Evolutionary conservation across 202 grass and related monocot genomes (phyloP), one percentile per base, ranked within the genome.

Genomic region (Setaria italica): DNA sequence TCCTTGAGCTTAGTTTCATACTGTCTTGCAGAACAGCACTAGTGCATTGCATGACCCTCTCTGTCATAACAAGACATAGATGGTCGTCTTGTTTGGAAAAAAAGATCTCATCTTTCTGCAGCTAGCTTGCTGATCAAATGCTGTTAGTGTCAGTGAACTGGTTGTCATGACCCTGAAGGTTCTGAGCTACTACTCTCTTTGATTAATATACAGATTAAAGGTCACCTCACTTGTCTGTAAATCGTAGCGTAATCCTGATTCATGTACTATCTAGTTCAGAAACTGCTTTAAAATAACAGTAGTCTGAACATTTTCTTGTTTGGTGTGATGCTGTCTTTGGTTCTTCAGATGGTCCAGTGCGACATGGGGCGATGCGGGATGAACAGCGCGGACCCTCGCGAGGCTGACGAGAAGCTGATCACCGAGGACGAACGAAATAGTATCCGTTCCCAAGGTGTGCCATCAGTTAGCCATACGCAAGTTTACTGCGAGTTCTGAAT

Each of bases 301-400:
- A 82, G 25, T 55, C 70, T 76, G 2, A 81, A 25, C 39, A 65
- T 25, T 89, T 71, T 68, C 47, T 43, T 63, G 53, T 25, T 25
- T 25, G 25, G 25, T 25, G 25, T 0, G 25, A 25, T 25, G 25
- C 25, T 25, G 25, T 25, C 25, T 55, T 50, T 85, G 46, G 13
- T 43, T 70, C 30, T 85, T 59, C 76, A 99, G 97, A 99, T 99
- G 93, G 92, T 99, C 53, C 97, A 99, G 76, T 88, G 80, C 37
- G 97, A 94, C 58, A 67, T 92, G 83, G 97, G 92, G 19, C 91
- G 89, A 56, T 97, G 88, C n/a, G 97, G 94, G 55, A 80, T 72
- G 79, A 90, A 90, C 37, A 84, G 74, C 78, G 78, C 76, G 6
- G 83, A 74, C 62, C 72, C 79, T 60, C 48, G 32, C 16, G 79